These are phyloP conservation scores for Colletotrichum sp. DNA, from an alignment of 2,329 filamentous ascomycete genomes.

Conservation along the genomic window DNA sequence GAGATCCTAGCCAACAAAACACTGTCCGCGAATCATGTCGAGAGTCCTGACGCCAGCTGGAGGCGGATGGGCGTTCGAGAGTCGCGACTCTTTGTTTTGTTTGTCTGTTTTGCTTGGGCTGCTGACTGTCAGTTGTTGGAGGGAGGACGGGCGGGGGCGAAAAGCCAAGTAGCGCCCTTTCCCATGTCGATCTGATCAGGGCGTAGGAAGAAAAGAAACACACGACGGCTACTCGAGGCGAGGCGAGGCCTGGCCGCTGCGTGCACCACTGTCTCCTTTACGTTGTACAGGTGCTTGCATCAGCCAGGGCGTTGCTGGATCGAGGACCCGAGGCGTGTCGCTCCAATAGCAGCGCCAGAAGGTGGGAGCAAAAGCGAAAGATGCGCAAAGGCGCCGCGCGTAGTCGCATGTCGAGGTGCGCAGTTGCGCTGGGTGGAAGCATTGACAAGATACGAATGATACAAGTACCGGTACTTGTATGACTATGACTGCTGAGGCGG, in stretches of 20 bases:
- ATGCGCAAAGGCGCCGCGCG: background rate
- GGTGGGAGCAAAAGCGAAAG: background rate
- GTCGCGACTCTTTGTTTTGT: slow-evolving; percentile 13
- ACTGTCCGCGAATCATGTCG: slow-evolving; percentile 11
- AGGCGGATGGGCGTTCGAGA: background rate
- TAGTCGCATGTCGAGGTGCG: slow-evolving; percentile 7
- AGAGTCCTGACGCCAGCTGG: background rate
- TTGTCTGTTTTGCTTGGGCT: background rate
- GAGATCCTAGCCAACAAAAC: background rate
- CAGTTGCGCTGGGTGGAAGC: background rate
- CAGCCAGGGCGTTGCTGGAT: background rate
- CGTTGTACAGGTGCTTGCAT: background rate
- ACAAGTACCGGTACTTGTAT: slow-evolving; percentile 17
- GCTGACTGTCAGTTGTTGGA: background rate
- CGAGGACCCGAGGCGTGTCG: background rate
- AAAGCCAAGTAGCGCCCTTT: background rate
- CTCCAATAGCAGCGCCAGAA: background rate
- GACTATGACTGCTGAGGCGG: slow-evolving; percentile 1
- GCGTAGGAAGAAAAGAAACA: background rate
- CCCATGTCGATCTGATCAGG: background rate
- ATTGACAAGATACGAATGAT: background rate
- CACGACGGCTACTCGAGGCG: background rate
- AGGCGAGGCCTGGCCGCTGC: background rate
- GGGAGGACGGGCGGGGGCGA: background rate
- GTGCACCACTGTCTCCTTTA: background rate